Base-by-base conservation (phyloP, 352 stramenopile genomes). In the Lagenidium giganteum region DNA sequence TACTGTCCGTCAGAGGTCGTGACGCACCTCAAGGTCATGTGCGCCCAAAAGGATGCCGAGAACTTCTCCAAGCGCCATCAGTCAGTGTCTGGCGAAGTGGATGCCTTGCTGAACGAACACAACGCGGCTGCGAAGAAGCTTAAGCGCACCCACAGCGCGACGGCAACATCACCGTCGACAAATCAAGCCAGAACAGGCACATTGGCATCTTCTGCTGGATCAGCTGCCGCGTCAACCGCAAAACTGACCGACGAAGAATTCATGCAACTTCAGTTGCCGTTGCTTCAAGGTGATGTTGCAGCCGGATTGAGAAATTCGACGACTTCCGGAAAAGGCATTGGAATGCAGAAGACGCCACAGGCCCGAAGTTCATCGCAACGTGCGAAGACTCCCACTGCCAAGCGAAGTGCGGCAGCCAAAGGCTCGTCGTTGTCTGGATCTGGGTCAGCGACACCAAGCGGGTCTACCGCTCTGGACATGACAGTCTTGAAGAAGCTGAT, bases 1-100 rank as follows among this genome's bases (percentile, higher is more conserved):
- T 81, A 78, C 47, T 83, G 70, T 23, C 73, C 73, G 9, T 20
- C 58, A 11, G 67, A 80, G n/a, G 54, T 74, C n/a, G 65, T 86
- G 14, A 65, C 57, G n/a, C 68, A 83, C 49, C 45, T 86, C 11
- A 70, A 78, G 13, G 37, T 67, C 37, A 17, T 78, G 1, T 81
- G 69, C 28, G 72, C 69, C 11, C 69, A 79, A 32, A 80, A 76
- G 25, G 67, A 77, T 50, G 70, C 66, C 13, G 66, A 52, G 13
- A 73, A 51, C 30, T 82, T 80, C 21, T 79, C 58, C 51, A 80
- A 76, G 37, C 58, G 54, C 23, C 67, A 80, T 42, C 59, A 71
- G 18, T 45, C 56, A 9, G 44, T 56, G 30, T 61, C 37, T 17
- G 38, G 47, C 20, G 64, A 55, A 23, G 57, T 66, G 13, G 67